phyloP scores from a whole-genome alignment of 495 filamentous ascomycete genomes.

The Xylaria scruposa region DNA sequence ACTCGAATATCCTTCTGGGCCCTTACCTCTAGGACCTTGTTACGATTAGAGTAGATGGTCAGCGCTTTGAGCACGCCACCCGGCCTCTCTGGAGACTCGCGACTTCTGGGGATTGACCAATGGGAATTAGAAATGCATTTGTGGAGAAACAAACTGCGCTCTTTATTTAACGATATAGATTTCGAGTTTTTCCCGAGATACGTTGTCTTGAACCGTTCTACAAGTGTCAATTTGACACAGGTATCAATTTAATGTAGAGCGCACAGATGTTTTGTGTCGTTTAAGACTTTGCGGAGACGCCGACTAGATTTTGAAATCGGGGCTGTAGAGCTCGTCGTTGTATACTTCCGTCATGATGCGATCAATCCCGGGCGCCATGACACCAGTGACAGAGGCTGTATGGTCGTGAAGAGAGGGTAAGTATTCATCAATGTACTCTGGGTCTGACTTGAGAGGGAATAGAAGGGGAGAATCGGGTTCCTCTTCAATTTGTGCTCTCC shows the following conservation, averaged over 20 bases:
- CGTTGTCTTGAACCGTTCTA: no score
- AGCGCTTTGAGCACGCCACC: conserved; percentile 37
- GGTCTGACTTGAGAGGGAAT: conserved; percentile 51
- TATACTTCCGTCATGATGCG: conserved; percentile 86
- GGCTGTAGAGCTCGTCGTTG: conserved; percentile 84
- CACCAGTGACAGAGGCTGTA: conserved; percentile 56
- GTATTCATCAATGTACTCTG: conserved; percentile 55
- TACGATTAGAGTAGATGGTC: conserved; percentile 36
- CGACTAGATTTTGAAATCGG: conserved; percentile 62
- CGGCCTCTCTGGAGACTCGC: conserved; percentile 36
- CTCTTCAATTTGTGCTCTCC: conserved; percentile 57
- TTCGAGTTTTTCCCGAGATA: no score
- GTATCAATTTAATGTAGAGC: no score
- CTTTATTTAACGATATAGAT: no score
- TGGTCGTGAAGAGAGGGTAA: conserved; percentile 48
- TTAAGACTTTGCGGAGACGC: conserved; percentile 48
- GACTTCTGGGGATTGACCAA: conserved; percentile 34
- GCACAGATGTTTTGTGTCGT: no score
- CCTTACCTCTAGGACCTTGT: conserved; percentile 10
- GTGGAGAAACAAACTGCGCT: no score
- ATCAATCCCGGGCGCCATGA: conserved; percentile 75
- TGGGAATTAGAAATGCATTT: conserved; percentile 24
- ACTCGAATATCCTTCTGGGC: no score
- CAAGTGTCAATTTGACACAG: no score
- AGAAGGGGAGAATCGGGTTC: conserved; percentile 39